These are phyloP conservation scores for Trichosporon sp. DNA, from an alignment of 1,284 basidiomycete species.

Conservation along the genomic window DNA sequence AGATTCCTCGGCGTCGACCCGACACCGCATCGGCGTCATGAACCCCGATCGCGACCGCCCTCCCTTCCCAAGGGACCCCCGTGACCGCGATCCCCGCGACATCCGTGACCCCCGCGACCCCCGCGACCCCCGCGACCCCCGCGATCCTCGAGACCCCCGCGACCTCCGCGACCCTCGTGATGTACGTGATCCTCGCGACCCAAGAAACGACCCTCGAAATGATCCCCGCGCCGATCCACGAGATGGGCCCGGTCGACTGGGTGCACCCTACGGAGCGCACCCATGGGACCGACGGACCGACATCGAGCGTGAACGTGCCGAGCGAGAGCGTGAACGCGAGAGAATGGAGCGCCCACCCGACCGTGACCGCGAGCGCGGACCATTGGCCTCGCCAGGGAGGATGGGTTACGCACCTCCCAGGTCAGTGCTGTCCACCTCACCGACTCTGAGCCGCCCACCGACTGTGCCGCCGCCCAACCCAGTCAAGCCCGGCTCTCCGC, in stretches of 20 bases:
- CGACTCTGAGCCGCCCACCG: conserved; percentile 12
- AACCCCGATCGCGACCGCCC: background rate
- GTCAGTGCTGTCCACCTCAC: conserved; percentile 15
- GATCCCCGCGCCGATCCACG: background rate
- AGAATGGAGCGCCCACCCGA: background rate
- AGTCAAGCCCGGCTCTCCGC: conserved; percentile 8
- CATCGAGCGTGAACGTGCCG: conserved; percentile 16
- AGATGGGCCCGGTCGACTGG: background rate
- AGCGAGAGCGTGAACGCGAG: conserved; percentile 13
- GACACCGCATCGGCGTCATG: background rate
- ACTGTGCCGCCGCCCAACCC: conserved; percentile 2
- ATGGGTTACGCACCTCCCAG: conserved; percentile 1
- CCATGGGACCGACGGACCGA: conserved; percentile 5
- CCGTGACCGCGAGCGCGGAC: conserved; percentile 1
- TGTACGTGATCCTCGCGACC: background rate
- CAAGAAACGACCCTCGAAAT: background rate
- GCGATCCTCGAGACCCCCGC: background rate
- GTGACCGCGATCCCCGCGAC: background rate
- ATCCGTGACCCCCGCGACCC: background rate
- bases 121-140: background rate
- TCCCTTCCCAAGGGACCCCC: conserved; percentile 2
- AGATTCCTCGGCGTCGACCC: background rate
- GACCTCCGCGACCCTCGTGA: background rate
- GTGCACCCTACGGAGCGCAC: background rate
- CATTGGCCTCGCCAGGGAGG: background rate